Conservation (phyloP, 768 basidiomycete genomes). For the Scleroderma citrinum region DNA sequence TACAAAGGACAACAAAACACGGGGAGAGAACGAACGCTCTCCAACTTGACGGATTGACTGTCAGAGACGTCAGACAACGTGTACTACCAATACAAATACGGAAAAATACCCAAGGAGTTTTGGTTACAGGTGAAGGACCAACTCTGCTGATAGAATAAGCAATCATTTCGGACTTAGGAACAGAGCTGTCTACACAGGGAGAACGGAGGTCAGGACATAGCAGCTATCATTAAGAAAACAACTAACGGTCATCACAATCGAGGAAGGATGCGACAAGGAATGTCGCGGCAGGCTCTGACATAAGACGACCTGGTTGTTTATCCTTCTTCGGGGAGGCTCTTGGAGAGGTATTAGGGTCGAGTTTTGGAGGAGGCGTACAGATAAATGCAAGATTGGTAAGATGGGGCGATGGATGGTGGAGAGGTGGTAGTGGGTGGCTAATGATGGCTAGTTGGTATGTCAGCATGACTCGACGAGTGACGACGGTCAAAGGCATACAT, state of each 20-base stretch:
- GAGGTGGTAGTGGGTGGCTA: constrained; percentile 40
- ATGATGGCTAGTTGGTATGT: constrained; percentile 30
- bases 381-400: constrained; percentile 46
- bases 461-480: constrained; percentile 3
- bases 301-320: constrained; percentile 13
- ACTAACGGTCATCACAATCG: constrained; percentile 60
- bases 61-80: background rate
- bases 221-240: constrained; percentile 1
- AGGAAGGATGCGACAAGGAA: constrained; percentile 49
- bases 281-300: constrained; percentile 28
- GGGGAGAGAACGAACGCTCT: constrained; percentile 38
- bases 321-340: constrained; percentile 25
- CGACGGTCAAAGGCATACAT: constrained; percentile 30
- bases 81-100: background rate
- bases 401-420: constrained; percentile 32
- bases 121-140: constrained; percentile 19
- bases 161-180: constrained; percentile 33
- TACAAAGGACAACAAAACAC: constrained; percentile 41
- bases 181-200: constrained; percentile 33
- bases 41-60: constrained; percentile 21
- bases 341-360: constrained; percentile 20
- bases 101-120: constrained; percentile 37
- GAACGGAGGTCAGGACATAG: constrained; percentile 25
- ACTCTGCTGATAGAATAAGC: constrained; percentile 29
- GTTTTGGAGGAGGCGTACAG: constrained; percentile 28